These are phyloP conservation scores for Phytopythium aichiense DNA, from an alignment of 352 stramenopile species.

Conservation along the genomic window DNA sequence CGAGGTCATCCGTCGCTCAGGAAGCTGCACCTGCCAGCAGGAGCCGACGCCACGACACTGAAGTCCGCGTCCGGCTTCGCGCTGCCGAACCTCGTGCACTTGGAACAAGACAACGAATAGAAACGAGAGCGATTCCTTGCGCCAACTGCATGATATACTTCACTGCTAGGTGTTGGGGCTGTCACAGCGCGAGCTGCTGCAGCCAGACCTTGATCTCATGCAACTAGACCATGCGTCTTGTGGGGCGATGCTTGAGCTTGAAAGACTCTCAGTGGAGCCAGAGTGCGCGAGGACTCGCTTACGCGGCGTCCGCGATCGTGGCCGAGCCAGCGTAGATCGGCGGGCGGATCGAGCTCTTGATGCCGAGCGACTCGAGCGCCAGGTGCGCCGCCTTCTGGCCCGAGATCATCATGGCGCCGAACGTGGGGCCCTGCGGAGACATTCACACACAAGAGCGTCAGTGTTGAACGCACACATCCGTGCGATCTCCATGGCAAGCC, in stretches of 20 bases:
- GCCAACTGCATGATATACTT: constrained; percentile 3
- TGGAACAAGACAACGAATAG: neutral
- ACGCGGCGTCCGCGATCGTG: constrained; percentile 35
- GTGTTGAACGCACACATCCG: neutral
- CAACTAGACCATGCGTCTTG: neutral
- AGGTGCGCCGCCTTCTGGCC: constrained; percentile 61
- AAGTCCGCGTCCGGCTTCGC: neutral
- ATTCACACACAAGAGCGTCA: neutral
- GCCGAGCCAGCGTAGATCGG: constrained; percentile 17
- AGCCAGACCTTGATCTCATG: neutral
- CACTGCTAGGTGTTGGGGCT: neutral
- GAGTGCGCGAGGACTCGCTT: constrained; percentile 5
- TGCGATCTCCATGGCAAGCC: neutral
- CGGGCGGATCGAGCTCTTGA: constrained; percentile 50
- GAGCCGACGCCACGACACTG: neutral
- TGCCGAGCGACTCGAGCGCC: constrained; percentile 48
- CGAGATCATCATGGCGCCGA: constrained; percentile 68
- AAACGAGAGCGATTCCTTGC: neutral
- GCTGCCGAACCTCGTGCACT: neutral
- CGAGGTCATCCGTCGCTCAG: neutral
- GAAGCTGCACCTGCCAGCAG: neutral
- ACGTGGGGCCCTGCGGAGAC: constrained; percentile 35
- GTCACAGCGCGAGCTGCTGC: neutral
- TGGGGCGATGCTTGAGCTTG: neutral
- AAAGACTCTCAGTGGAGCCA: neutral